phyloP scores from a whole-genome alignment of 176 grass and related monocot genomes.

The Carex littledalei region DNA sequence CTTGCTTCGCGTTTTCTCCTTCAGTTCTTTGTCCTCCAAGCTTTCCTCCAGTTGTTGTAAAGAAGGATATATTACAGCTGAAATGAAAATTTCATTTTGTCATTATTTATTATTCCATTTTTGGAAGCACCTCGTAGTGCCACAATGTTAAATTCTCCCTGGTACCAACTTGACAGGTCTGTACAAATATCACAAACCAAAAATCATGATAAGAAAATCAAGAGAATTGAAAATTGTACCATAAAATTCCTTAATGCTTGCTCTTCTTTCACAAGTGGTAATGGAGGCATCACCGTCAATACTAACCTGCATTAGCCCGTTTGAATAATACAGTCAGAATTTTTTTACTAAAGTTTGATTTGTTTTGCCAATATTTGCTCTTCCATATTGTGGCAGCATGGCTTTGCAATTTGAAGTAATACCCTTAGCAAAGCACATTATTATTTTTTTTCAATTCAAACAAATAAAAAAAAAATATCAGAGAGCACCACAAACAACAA shows the following conservation, averaged over 20 bases:
- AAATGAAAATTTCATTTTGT: constrained; percentile 3
- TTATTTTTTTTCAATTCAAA: neutral
- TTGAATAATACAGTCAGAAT: constrained; percentile 4
- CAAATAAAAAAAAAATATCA: neutral
- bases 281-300: constrained; percentile 68
- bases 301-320: constrained; percentile 56
- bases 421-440: neutral
- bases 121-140: constrained; percentile 28
- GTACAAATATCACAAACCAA: neutral
- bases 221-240: constrained; percentile 31
- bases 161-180: neutral
- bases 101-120: neutral
- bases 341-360: neutral
- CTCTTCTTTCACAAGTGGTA: constrained; percentile 83
- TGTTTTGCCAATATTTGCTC: neutral
- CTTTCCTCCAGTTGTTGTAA: constrained; percentile 88
- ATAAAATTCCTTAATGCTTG: constrained; percentile 88
- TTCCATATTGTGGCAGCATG: neutral
- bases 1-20: constrained; percentile 55
- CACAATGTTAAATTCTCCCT: constrained; percentile 3
- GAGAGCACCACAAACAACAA: neutral
- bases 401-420: neutral
- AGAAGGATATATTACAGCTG: constrained; percentile 92
- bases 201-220: constrained; percentile 11
- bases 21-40: constrained; percentile 58